These are phyloP conservation scores for Sinapis alba DNA, from an alignment of 441 rosid genomes.

Conservation along the genomic window DNA sequence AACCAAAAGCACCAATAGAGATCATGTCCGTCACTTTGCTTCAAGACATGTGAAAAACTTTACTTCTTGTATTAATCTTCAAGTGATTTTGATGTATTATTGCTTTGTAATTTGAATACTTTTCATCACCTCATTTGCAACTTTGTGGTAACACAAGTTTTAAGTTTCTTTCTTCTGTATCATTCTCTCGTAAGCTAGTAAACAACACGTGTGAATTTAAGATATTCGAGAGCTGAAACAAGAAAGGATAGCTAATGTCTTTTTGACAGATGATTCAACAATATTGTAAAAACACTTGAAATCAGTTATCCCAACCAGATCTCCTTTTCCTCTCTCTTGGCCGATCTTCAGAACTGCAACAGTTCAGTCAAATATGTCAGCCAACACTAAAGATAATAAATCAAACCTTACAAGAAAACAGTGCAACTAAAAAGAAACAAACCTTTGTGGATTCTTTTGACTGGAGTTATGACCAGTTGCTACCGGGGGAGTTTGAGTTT, in stretches of 20 bases:
- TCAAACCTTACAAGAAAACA: not conserved
- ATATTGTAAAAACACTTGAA: slow-evolving; percentile 4
- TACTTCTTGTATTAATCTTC: too few species aligned
- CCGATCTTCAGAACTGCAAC: slow-evolving; percentile 63
- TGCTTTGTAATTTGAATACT: not conserved
- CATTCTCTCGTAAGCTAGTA: not conserved
- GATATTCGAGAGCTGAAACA: not conserved
- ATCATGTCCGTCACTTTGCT: slow-evolving; percentile 52
- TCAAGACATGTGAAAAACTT: slow-evolving; percentile 31
- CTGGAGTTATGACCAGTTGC: slow-evolving; percentile 40
- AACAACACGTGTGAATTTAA: not conserved
- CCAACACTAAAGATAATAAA: not conserved
- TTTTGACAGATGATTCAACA: slow-evolving; percentile 23
- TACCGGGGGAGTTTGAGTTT: slow-evolving; percentile 37
- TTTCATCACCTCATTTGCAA: not conserved
- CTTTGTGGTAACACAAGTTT: not conserved
- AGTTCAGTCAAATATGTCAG: not conserved
- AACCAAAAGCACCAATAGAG: slow-evolving; percentile 57
- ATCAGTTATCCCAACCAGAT: slow-evolving; percentile 83
- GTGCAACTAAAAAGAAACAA: slow-evolving; percentile 10
- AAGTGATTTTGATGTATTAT: not conserved
- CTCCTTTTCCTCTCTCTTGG: slow-evolving; percentile 78
- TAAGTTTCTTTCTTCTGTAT: not conserved
- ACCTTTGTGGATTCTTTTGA: slow-evolving; percentile 56
- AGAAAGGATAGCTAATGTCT: not conserved